These are phyloP conservation scores for Leptographium procerum DNA, from an alignment of 2,329 filamentous ascomycete genomes.

Conservation along the genomic window DNA sequence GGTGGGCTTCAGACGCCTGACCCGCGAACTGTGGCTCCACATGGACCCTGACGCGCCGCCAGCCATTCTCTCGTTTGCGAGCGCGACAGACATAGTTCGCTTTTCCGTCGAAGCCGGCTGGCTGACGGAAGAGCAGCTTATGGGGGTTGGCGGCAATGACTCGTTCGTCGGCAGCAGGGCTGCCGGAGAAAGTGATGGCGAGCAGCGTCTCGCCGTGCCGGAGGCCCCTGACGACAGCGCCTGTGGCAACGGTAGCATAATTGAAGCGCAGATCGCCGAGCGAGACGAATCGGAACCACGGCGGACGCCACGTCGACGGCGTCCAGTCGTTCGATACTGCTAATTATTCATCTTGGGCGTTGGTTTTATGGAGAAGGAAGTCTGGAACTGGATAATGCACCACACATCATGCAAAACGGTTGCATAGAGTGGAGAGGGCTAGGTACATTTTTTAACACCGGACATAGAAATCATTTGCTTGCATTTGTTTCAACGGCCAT, in stretches of 20 bases:
- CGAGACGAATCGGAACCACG: slow-evolving; percentile 9
- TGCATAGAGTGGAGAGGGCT: too few species aligned
- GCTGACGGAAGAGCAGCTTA: slow-evolving; percentile 41
- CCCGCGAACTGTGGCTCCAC: slow-evolving; percentile 41
- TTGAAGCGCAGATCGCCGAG: slow-evolving; percentile 10
- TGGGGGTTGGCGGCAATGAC: slow-evolving; percentile 16
- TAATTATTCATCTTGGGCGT: neutral
- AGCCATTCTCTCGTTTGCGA: slow-evolving; percentile 37
- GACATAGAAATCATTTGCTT: too few species aligned
- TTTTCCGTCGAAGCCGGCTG: slow-evolving; percentile 48
- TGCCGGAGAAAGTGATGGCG: neutral
- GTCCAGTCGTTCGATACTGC: slow-evolving; percentile 3
- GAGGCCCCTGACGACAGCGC: neutral
- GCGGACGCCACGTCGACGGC: slow-evolving; percentile 12
- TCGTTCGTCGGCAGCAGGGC: neutral
- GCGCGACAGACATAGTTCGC: slow-evolving; percentile 43
- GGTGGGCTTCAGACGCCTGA: slow-evolving; percentile 32
- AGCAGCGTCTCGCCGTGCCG: neutral
- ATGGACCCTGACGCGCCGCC: slow-evolving; percentile 39
- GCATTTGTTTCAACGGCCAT: too few species aligned
- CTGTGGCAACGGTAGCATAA: slow-evolving; percentile 10
- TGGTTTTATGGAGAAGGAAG: neutral
- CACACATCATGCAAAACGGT: neutral
- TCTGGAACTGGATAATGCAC: neutral
- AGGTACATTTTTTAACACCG: too few species aligned